phyloP scores from a whole-genome alignment of 2,329 filamentous ascomycete genomes.

The Hymenotorrendiella dingleyae region DNA sequence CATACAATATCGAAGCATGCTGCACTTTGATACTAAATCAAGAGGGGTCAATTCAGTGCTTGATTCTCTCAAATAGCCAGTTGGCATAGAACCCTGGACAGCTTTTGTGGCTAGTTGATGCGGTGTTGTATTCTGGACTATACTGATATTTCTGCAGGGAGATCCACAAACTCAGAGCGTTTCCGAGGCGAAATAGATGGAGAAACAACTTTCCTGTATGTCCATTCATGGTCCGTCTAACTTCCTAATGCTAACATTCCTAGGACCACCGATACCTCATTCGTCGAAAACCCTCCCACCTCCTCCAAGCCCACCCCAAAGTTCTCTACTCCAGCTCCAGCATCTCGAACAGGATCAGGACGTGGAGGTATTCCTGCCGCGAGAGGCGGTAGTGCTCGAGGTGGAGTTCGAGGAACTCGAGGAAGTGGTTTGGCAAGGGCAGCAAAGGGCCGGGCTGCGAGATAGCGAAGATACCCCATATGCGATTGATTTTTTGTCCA shows the following conservation, averaged over 20 bases:
- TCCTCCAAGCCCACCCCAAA: slow-evolving; percentile 45
- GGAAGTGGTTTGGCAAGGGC: slow-evolving; percentile 31
- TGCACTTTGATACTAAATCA: no score
- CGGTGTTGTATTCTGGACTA: slow-evolving; percentile 9
- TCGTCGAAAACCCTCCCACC: slow-evolving; percentile 75
- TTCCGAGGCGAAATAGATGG: slow-evolving; percentile 40
- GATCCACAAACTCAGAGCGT: slow-evolving; percentile 32
- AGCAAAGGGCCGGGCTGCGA: slow-evolving; percentile 25
- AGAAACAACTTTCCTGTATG: slow-evolving; percentile 82
- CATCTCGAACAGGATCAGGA: slow-evolving; percentile 23
- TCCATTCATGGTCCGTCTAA: slow-evolving; percentile 9
- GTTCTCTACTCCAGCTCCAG: slow-evolving; percentile 28
- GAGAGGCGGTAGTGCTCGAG: slow-evolving; percentile 28
- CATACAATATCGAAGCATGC: no score
- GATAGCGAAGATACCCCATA: slow-evolving; percentile 19
- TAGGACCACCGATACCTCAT: slow-evolving; percentile 87
- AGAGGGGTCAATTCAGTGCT: no score
- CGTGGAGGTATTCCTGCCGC: slow-evolving; percentile 24
- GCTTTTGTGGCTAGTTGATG: no score
- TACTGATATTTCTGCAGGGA: slow-evolving; percentile 17
- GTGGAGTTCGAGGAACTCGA: slow-evolving; percentile 28
- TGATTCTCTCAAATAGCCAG: no score
- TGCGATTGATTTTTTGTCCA: no score
- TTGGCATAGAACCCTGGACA: no score
- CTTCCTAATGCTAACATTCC: slow-evolving; percentile 12